These are phyloP conservation scores for Epichloe sibirici DNA, from an alignment of 2,329 filamentous ascomycete genomes.

Conservation along the genomic window DNA sequence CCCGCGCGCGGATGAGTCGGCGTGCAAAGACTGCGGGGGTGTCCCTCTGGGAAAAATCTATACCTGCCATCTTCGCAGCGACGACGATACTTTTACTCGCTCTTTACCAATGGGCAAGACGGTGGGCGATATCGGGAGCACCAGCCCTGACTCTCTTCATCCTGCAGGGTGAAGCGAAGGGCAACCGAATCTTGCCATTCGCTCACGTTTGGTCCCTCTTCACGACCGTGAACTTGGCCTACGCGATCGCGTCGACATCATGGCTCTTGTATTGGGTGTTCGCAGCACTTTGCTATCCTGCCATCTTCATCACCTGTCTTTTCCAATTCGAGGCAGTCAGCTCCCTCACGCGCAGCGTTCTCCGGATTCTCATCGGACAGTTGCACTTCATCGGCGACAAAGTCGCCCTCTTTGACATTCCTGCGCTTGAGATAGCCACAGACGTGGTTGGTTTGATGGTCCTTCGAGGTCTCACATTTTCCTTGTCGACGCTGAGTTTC, in stretches of 20 bases:
- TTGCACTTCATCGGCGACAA: conserved; percentile 7
- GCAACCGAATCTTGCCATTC: not conserved
- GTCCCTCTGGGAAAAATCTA: not conserved
- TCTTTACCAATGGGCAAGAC: conserved; percentile 2
- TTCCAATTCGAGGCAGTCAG: not conserved
- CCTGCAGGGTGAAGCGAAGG: conserved; percentile 2
- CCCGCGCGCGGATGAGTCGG: not conserved
- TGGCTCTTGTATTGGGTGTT: conserved; percentile 5
- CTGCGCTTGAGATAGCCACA: conserved; percentile 4
- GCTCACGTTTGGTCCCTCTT: conserved; percentile 4
- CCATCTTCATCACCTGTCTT: conserved; percentile 2
- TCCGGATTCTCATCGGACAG: conserved; percentile 1
- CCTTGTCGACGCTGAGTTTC: conserved; percentile 4
- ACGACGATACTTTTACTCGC: not conserved
- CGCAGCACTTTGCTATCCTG: conserved; percentile 3
- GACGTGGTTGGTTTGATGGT: conserved; percentile 6
- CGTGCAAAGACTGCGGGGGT: not conserved
- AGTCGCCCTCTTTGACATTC: conserved; percentile 4
- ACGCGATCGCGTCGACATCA: conserved; percentile 5
- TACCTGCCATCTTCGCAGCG: conserved; percentile 3
- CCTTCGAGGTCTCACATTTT: conserved; percentile 3
- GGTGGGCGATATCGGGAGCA: conserved; percentile 3
- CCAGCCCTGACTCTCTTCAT: conserved; percentile 1
- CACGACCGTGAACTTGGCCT: conserved; percentile 2
- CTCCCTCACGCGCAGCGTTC: not conserved